These are phyloP conservation scores for Ascochyta rabiei DNA, from an alignment of 2,329 filamentous ascomycete genomes.

Conservation along the genomic window DNA sequence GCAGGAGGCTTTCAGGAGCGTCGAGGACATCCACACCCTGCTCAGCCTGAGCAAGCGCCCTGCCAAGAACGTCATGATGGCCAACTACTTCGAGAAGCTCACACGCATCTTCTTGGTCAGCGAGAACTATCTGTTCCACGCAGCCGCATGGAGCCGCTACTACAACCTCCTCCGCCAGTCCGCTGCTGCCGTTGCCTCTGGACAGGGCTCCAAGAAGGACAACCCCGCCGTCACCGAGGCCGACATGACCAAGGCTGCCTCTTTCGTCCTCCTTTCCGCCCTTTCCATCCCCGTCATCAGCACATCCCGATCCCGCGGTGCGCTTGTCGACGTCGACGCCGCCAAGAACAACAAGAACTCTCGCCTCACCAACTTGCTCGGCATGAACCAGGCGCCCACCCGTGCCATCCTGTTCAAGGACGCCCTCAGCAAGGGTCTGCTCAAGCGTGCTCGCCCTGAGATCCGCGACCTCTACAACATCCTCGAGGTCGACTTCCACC, in stretches of 20 bases:
- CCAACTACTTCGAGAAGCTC: conserved; percentile 99
- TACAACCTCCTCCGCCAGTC: conserved; percentile 96
- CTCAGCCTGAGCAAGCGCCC: conserved; percentile 97
- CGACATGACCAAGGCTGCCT: conserved; percentile 91
- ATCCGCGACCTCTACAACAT: conserved; percentile 98
- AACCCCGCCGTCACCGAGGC: conserved; percentile 88
- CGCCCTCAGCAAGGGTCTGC: conserved; percentile 89
- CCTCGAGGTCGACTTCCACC: conserved; percentile 98
- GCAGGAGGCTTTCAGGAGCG: conserved; percentile 99
- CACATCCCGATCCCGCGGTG: conserved; percentile 93
- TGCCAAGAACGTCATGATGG: conserved; percentile 99
- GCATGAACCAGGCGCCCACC: conserved; percentile 88
- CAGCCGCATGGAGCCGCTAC: conserved; percentile 95
- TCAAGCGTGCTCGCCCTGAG: conserved; percentile 90
- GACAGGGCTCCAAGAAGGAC: conserved; percentile 90
- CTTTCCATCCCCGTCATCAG: conserved; percentile 99
- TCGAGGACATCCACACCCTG: conserved; percentile 97
- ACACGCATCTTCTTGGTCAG: conserved; percentile 98
- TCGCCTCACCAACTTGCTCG: conserved; percentile 91
- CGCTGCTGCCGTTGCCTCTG: conserved; percentile 78
- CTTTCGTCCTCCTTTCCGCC: conserved; percentile 92
- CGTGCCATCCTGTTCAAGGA: conserved; percentile 93
- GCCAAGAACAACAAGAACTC: conserved; percentile 99
- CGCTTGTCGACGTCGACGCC: conserved; percentile 95
- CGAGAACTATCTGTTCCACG: conserved; percentile 99